Evolutionary conservation across 139 green algal genomes (phyloP), one percentile per base, ranked within the genome.

Genomic region (Coccomyxa sp.): DNA sequence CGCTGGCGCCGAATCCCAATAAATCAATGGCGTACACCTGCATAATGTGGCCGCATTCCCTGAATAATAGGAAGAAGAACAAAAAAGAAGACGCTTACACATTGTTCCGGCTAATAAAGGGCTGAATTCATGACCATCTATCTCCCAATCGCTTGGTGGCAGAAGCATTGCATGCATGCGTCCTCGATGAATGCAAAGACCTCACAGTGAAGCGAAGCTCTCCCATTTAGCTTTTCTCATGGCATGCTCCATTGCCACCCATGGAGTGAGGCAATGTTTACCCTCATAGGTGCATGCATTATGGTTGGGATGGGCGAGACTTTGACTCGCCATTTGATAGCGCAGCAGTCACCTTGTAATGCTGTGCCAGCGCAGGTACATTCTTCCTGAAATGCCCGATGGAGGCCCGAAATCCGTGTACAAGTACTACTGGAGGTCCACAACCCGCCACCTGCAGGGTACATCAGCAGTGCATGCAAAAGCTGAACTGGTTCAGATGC

Each of bases 11-110:
- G 85, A 94, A 94, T 30, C 94, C 94, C 51, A 97, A 83, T 12
- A 97, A 79, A 87, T 97, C 94, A 3, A 96, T 76, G 0, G 94
- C 93, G 79, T 95, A 96, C n/a, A 98, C 94, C 92, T 95, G 85
- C 45, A 76, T 23, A 58, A 67, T 28, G 38, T 51, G 38, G 38
- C 38, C 38, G 38, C 38, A 51, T 51, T 7, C 7, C 38, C 38
- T 51, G 38, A 51, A 51, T 11, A 51, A 51, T 11, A 51, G 38
- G 7, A 51, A 7, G 7, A 51, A 7, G n/a, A n/a, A n/a, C n/a
- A n/a, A 51, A 7, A 51, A 11, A 51, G 38, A 51, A 51, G 38
- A 51, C 38, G 38, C 38, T 51, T 7, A 51, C 38, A 51, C 38
- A 51, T 11, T 7, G 7, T 51, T 51, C 38, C 38, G 38, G 38